Conservation (phyloP, 306 rosid species). For the Bauhinia variegata region DNA sequence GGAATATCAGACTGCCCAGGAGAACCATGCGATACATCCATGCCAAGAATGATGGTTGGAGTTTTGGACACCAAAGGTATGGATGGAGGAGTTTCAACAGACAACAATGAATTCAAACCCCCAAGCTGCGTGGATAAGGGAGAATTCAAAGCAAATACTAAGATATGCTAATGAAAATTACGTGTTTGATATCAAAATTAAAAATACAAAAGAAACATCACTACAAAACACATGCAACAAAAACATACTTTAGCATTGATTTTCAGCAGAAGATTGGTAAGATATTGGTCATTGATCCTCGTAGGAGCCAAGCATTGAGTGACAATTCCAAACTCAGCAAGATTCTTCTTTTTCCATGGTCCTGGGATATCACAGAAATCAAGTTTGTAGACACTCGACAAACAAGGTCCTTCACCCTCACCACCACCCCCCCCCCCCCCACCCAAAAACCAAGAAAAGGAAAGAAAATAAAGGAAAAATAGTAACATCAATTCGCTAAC, state of each 20-base stretch:
- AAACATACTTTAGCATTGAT: constrained; percentile 83
- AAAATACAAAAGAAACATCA: not conserved
- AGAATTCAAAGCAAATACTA: not conserved
- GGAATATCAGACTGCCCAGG: constrained; percentile 92
- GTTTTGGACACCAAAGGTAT: constrained; percentile 76
- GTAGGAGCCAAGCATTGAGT: constrained; percentile 87
- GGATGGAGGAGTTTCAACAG: constrained; percentile 64
- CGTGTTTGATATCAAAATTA: too few species aligned
- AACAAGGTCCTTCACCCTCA: too few species aligned
- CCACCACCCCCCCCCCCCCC: not conserved
- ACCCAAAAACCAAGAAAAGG: too few species aligned
- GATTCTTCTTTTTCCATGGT: constrained; percentile 87
- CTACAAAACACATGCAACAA: not conserved
- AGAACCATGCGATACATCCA: constrained; percentile 97
- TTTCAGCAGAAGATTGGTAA: constrained; percentile 82
- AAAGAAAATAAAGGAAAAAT: too few species aligned
- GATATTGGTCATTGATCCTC: constrained; percentile 81
- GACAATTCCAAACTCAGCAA: constrained; percentile 73
- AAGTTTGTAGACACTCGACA: not conserved
- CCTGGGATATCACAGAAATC: constrained; percentile 46
- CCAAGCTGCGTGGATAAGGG: constrained; percentile 69
- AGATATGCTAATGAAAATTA: not conserved
- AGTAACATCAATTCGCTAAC: constrained; percentile 38
- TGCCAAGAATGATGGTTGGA: constrained; percentile 86
- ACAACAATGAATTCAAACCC: constrained; percentile 77